Evolutionary conservation across 1,284 basidiomycete genomes (phyloP), one percentile per base, ranked within the genome.

Genomic region (Leccinum pachyderme): DNA sequence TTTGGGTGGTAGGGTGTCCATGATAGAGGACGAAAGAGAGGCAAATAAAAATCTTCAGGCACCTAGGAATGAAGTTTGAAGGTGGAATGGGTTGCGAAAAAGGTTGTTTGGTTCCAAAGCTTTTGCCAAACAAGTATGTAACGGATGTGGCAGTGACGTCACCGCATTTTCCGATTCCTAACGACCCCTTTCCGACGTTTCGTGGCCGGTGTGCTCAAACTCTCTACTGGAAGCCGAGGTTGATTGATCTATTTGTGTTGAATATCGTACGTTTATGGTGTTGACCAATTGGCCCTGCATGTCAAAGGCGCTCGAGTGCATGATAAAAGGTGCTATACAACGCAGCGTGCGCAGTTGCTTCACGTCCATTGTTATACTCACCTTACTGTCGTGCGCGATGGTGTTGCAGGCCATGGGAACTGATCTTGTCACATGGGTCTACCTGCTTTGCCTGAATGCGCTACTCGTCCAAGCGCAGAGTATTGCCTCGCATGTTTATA

Each of bases 61-160:
- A 18, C 24, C 11, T 25, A 29, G 24, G 39, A n/a, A n/a, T 24
- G 32, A 13, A 1, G 27, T n/a, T 25, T n/a, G n/a, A 22, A 22
- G n/a, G 29, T 35, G 43, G 8, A 37, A 31, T 31, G 29, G 22
- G 7, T 11, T 7, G 18, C 41, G 22, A 24, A 32, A 33, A 54
- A 55, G 64, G 48, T 65, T 67, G 66, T 68, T 67, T 68, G 58
- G 52, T 57, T 61, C 55, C 43, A 58, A 69, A 54, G 64, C 55
- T 18, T 50, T 64, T 64, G 61, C 65, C 65, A 66, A 66, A 68
- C 60, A 68, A 51, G 39, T 7, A 47, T 18, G 2, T 18, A 24
- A 9, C 18, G n/a, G 18, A 18, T 18, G 18, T 18, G 18, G 18
- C 18, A 18, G 18, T 18, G 18, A 18, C 18, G 18, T 18, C 18